Conservation (phyloP, 352 stramenopile species). For the Globisporangium paroecandrum region DNA sequence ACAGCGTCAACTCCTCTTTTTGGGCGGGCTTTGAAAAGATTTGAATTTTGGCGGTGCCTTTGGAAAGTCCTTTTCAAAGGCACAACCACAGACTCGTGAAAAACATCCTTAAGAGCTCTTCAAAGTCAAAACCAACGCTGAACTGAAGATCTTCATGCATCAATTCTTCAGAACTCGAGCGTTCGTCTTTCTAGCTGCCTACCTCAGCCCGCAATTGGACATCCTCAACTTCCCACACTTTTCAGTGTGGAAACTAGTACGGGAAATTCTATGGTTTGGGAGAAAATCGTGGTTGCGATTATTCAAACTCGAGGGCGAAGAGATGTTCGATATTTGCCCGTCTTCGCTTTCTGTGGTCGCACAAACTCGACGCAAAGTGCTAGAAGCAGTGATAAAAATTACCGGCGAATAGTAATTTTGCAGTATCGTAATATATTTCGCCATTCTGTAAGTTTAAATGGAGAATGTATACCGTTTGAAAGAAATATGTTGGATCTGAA, state of each 20-base stretch:
- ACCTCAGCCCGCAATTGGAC: background rate
- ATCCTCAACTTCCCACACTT: too few relatives aligned
- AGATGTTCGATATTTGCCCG: background rate
- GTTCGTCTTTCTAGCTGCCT: background rate
- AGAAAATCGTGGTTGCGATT: background rate
- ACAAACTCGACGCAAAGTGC: background rate
- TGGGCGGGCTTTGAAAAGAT: background rate
- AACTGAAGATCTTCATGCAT: too few relatives aligned
- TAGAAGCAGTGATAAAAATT: background rate
- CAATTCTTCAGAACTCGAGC: background rate
- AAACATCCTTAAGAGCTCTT: too few relatives aligned
- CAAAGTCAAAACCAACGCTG: too few relatives aligned
- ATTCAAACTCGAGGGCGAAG: background rate
- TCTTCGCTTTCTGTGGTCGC: background rate
- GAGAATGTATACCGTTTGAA: too few relatives aligned
- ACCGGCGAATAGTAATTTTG: too few relatives aligned
- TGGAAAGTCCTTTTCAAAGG: background rate
- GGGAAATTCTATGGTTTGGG: background rate
- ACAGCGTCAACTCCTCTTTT: background rate
- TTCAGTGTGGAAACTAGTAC: too few relatives aligned
- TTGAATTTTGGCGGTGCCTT: too few relatives aligned
- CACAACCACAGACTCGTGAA: background rate
- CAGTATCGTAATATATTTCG: too few relatives aligned
- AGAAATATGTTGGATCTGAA: background rate
- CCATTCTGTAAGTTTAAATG: too few relatives aligned